These are phyloP conservation scores for Irpex sp. DNA, from an alignment of 1,284 basidiomycete genomes.

Conservation along the genomic window DNA sequence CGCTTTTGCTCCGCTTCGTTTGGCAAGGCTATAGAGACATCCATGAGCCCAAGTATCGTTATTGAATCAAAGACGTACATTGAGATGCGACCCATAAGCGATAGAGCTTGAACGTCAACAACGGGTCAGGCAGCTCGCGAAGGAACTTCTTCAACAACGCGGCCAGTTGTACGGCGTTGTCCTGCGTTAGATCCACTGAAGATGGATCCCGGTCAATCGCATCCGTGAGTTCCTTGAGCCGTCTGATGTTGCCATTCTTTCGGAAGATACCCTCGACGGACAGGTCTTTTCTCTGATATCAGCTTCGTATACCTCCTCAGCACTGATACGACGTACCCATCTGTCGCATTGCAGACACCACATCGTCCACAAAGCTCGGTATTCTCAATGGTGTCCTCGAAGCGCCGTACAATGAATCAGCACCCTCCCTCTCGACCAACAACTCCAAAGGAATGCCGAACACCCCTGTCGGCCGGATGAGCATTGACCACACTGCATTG, in stretches of 20 bases:
- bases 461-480: constrained; percentile 47
- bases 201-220: constrained; percentile 91
- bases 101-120: constrained; percentile 94
- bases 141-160: constrained; percentile 97
- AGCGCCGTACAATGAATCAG: constrained; percentile 89
- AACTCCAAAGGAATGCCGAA: constrained; percentile 94
- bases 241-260: constrained; percentile 96
- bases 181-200: constrained; percentile 88
- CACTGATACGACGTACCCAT: constrained; percentile 75
- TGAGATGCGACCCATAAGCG: constrained; percentile 87
- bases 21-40: constrained; percentile 55
- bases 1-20: constrained; percentile 78
- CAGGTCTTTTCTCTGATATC: constrained; percentile 67
- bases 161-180: constrained; percentile 97
- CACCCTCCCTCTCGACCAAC: constrained; percentile 92
- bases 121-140: constrained; percentile 92
- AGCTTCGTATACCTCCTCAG: background rate
- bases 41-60: background rate
- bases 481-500: background rate
- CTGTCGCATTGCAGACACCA: constrained; percentile 97
- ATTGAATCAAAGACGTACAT: constrained; percentile 46
- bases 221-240: constrained; percentile 88
- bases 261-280: constrained; percentile 98
- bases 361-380: constrained; percentile 97
- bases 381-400: constrained; percentile 85